Evolutionary conservation across 2,329 filamentous ascomycete genomes (phyloP), one percentile per base, ranked within the genome.

Genomic region (Amauroascus verrucosus): DNA sequence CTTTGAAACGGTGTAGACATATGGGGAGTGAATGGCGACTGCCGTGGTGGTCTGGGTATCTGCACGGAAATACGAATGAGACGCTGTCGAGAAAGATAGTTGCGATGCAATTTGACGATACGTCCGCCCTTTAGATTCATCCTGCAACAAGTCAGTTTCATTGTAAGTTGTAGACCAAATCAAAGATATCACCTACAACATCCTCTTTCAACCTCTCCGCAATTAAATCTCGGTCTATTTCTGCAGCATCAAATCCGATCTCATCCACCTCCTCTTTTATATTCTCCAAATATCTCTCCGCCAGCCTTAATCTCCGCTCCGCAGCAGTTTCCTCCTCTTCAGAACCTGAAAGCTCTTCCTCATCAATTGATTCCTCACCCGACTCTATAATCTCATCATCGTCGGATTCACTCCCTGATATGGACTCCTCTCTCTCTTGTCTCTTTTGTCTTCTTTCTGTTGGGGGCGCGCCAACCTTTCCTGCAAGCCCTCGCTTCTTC

Each of bases 251-350:
- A 65, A 97, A 98, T 37, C 89, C 93, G 51, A 78, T 79, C 59
- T 88, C 85, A 61, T 94, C 85, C 54, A 88, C 83, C 60, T 95
- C 86, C 63, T 86, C 80, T 63, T 85, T 82, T 57, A 96, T 83
- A 66, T 95, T 95, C 52, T 95, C 85, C 52, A 98, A 79, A 68
- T 98, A 97, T 63, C 87, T 83, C 72, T 97, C 88, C 28, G 93
- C 93, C 26, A 98, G 78, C 59, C 88, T 82, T 63, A 95, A 72
- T 62, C 93, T 80, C 68, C 88, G 84, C 66, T 96, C 89, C 33
- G 88, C 90, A 1, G 86, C 89, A 20, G 93, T 97, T 74, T 97
- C 91, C 24, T 73, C 82, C 57, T 88, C 86, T 57, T 82, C 81
- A 1, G 84, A 86, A 32, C 77, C 77, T 24, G 79, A 81, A 11